Conservation (phyloP, 805 yeast species). For the Starmera pachycereana region DNA sequence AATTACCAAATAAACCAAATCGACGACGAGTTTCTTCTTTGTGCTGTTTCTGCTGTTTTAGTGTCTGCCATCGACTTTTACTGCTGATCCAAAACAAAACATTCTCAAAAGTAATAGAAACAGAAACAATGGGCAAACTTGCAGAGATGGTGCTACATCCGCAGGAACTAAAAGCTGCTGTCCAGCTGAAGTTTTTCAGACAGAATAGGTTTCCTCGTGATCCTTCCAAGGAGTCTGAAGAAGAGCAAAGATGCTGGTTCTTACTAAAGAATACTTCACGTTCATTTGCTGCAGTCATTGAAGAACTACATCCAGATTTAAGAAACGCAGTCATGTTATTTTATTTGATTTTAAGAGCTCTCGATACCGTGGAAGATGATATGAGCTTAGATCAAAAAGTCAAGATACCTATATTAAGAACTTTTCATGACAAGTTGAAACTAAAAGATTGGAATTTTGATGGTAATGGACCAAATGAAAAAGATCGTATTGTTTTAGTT, state of each 20-base stretch:
- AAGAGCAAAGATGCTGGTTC: constrained; percentile 54
- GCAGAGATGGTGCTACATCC: constrained; percentile 57
- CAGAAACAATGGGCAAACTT: constrained; percentile 43
- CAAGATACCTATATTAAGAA: constrained; percentile 66
- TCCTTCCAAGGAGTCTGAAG: constrained; percentile 26
- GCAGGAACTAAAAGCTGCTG: constrained; percentile 51
- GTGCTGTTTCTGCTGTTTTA: not conserved
- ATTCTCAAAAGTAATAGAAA: not conserved
- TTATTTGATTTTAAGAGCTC: constrained; percentile 77
- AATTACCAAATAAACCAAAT: not conserved
- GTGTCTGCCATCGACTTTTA: too few species aligned
- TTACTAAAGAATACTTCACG: constrained; percentile 67
- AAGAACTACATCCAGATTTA: constrained; percentile 83
- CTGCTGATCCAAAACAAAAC: not conserved
- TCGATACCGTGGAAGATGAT: constrained; percentile 95
- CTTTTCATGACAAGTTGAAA: constrained; percentile 54
- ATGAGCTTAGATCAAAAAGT: constrained; percentile 67
- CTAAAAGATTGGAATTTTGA: constrained; percentile 71
- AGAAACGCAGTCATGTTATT: constrained; percentile 75
- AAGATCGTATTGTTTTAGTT: constrained; percentile 72
- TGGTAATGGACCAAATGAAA: constrained; percentile 66
- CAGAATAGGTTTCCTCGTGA: constrained; percentile 41
- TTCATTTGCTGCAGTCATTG: constrained; percentile 89
- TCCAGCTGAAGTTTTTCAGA: constrained; percentile 50
- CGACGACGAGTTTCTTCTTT: not conserved